A percentile compares a stretch with the other conserved stretches of the same genome.
Conservation (phyloP, 2,329 filamentous ascomycete genomes). For the Magnaporthales sp. region DNA sequence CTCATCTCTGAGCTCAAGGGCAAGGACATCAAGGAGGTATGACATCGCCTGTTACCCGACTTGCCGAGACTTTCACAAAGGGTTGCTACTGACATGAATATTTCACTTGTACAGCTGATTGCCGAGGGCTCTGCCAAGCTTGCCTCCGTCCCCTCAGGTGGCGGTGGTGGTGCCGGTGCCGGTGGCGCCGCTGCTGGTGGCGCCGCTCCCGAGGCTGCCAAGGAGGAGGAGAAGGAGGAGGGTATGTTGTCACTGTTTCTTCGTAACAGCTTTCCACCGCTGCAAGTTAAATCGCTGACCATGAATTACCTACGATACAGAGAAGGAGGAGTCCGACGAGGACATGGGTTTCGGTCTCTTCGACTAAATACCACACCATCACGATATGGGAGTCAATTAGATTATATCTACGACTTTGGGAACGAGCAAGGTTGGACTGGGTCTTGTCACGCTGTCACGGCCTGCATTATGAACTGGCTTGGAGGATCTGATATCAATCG, state of each 20-base stretch:
- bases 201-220: slow-evolving; percentile 53
- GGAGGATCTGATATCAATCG: not conserved
- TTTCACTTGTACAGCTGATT: slow-evolving; percentile 60
- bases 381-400: not conserved
- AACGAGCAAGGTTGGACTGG: not conserved
- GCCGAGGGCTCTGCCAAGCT: slow-evolving; percentile 85
- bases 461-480: slow-evolving; percentile 11
- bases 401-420: slow-evolving; percentile 1
- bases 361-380: slow-evolving; percentile 44
- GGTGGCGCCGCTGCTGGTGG: slow-evolving; percentile 59
- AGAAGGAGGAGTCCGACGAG: slow-evolving; percentile 65
- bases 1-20: slow-evolving; percentile 85
- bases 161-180: slow-evolving; percentile 63
- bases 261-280: not conserved
- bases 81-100: not conserved
- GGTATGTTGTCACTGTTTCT: slow-evolving; percentile 54
- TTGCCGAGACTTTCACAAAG: not conserved
- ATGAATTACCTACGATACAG: slow-evolving; percentile 19
- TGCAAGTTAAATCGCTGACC: not conserved
- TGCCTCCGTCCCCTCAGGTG: slow-evolving; percentile 92
- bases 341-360: slow-evolving; percentile 72
- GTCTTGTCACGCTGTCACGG: slow-evolving; percentile 6
- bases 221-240: slow-evolving; percentile 68
- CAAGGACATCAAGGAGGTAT: slow-evolving; percentile 89
- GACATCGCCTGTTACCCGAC: not conserved